A percentile compares a stretch with the other conserved stretches of the same genome.
phyloP scores from a whole-genome alignment of 441 rosid species.

The Manihot esculenta region DNA sequence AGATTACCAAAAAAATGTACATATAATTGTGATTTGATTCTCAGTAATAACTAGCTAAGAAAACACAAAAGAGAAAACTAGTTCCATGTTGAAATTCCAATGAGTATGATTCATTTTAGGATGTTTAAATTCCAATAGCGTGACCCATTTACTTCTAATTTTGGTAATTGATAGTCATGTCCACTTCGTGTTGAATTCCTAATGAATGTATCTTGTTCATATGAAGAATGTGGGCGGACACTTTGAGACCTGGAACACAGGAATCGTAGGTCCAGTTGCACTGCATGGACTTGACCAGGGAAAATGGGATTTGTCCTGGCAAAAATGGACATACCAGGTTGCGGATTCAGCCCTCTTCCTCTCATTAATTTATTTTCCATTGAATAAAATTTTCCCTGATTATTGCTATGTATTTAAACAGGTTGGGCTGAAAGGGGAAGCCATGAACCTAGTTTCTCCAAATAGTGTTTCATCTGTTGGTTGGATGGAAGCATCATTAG shows the following conservation, averaged over 20 bases:
- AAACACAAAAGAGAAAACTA: no score
- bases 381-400: constrained; percentile 15
- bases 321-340: constrained; percentile 97
- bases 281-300: constrained; percentile 83
- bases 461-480: constrained; percentile 57
- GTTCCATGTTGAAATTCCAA: neutral
- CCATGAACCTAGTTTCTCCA: constrained; percentile 74
- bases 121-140: no score
- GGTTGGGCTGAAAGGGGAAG: constrained; percentile 97
- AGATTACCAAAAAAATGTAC: no score
- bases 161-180: neutral
- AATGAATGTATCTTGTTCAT: constrained; percentile 10
- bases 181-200: constrained; percentile 2
- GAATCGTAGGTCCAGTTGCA: constrained; percentile 93
- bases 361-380: constrained; percentile 1
- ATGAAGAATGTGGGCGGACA: constrained; percentile 93
- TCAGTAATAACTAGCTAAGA: no score
- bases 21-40: no score
- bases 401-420: constrained; percentile 34
- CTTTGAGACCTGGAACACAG: constrained; percentile 93
- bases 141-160: neutral
- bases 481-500: constrained; percentile 79
- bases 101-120: neutral
- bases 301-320: constrained; percentile 85
- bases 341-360: constrained; percentile 9